Conservation (phyloP, 2,329 filamentous ascomycete genomes). For the Periglandula ipomoeae region DNA sequence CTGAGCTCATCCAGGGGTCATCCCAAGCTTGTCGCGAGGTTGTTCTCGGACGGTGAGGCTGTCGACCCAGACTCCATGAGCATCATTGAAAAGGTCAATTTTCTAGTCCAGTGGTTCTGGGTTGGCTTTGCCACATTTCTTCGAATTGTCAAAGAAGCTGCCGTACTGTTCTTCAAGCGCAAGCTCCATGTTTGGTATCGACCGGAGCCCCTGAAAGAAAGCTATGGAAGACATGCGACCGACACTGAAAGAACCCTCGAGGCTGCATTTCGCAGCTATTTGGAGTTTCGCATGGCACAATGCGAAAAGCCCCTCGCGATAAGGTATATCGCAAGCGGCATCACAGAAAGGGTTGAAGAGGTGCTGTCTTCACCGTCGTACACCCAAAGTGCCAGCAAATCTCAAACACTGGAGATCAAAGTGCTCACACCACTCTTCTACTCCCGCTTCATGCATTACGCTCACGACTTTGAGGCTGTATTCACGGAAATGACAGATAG, state of each 20-base stretch:
- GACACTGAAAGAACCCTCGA: conserved; percentile 39
- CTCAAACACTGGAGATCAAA: conserved; percentile 41
- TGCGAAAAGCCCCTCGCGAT: conserved; percentile 36
- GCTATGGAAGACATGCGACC: conserved; percentile 44
- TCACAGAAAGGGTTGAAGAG: conserved; percentile 27
- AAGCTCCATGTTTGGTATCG: conserved; percentile 56
- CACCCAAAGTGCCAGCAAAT: conserved; percentile 7
- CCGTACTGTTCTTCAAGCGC: conserved; percentile 43
- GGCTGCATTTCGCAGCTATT: conserved; percentile 35
- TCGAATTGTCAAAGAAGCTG: conserved; percentile 54
- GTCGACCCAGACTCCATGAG: conserved; percentile 40
- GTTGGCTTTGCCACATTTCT: conserved; percentile 58
- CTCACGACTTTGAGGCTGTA: conserved; percentile 51
- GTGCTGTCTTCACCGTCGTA: conserved; percentile 26
- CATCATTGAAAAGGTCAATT: conserved; percentile 30
- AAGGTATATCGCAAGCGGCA: conserved; percentile 44
- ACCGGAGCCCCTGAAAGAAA: conserved; percentile 51
- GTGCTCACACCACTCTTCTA: conserved; percentile 60
- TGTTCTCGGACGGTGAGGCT: conserved; percentile 43
- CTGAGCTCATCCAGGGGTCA: conserved; percentile 50
- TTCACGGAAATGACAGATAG: conserved; percentile 51
- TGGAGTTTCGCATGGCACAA: conserved; percentile 39
- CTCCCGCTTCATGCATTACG: conserved; percentile 53
- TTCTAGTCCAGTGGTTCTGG: conserved; percentile 55
- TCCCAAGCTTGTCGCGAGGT: conserved; percentile 50